phyloP scores from a whole-genome alignment of 164 flowering plant genomes.

The Vitis riparia region DNA sequence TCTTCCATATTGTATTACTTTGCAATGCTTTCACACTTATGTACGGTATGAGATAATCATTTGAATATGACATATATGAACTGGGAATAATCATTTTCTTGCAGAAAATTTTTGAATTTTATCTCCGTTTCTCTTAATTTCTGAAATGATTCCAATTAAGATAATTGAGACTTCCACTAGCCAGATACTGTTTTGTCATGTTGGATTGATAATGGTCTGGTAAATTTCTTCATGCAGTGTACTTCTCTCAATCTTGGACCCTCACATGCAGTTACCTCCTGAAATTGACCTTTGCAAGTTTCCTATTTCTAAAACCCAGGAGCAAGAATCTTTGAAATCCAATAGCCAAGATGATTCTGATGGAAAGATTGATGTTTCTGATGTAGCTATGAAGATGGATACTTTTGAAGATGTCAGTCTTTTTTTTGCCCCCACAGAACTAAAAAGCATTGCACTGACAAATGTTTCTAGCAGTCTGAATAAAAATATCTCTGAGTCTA shows the following conservation, averaged over 20 bases:
- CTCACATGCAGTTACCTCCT: constrained; percentile 72
- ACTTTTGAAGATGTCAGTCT: constrained; percentile 60
- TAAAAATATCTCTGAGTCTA: constrained; percentile 27
- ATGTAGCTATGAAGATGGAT: constrained; percentile 43
- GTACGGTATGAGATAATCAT: background rate
- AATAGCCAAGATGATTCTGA: constrained; percentile 46
- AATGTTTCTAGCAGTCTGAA: constrained; percentile 25
- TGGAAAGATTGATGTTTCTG: constrained; percentile 47
- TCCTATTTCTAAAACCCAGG: constrained; percentile 30
- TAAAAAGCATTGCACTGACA: constrained; percentile 45
- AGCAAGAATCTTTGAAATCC: constrained; percentile 42
- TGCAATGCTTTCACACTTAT: no score
- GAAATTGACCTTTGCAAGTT: constrained; percentile 69
- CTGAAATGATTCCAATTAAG: background rate
- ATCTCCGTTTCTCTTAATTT: background rate
- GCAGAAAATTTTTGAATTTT: background rate
- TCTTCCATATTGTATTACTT: no score
- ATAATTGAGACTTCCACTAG: background rate
- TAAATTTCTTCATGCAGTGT: constrained; percentile 54
- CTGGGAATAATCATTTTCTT: no score
- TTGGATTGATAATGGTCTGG: constrained; percentile 6
- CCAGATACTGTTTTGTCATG: background rate
- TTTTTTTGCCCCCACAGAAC: constrained; percentile 73
- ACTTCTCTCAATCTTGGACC: constrained; percentile 80
- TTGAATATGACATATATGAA: no score